These are phyloP conservation scores for Paulinella micropora DNA, from an alignment of 78 protist genomes.

Conservation along the genomic window DNA sequence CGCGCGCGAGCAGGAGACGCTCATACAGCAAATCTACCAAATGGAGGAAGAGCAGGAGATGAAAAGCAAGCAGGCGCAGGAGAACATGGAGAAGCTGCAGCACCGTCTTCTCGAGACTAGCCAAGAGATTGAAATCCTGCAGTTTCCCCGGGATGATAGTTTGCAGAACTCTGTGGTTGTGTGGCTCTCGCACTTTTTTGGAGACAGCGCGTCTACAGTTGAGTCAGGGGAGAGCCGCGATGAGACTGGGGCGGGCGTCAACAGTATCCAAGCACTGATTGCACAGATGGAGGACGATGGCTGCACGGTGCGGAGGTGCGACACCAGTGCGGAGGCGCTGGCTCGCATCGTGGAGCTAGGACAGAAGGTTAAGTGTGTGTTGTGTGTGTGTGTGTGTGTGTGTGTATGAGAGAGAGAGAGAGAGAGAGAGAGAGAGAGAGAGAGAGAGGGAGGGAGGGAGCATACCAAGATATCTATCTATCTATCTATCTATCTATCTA, in stretches of 20 bases:
- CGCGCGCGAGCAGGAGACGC: neutral
- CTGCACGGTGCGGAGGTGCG: neutral
- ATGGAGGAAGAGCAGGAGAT: neutral
- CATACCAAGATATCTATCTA: no score
- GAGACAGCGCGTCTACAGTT: no score
- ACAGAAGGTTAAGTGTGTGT: no score
- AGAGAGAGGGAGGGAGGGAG: neutral
- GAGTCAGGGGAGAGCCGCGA: no score
- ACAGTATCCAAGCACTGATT: no score
- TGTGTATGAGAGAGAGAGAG: no score
- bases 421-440: neutral
- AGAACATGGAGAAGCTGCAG: neutral
- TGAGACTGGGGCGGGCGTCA: no score
- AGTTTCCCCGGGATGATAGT: neutral
- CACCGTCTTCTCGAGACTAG: neutral
- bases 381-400: no score
- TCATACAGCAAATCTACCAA: neutral
- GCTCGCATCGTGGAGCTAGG: neutral
- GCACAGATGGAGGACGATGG: neutral
- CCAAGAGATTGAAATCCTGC: neutral
- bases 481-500: no score
- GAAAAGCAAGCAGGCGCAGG: neutral
- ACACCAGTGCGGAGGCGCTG: neutral
- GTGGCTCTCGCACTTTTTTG: neutral
- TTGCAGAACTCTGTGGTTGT: neutral